A percentile compares a stretch with the other conserved stretches of the same genome.
Conservation (phyloP, 352 stramenopile species). For the Globisporangium takayamanum region DNA sequence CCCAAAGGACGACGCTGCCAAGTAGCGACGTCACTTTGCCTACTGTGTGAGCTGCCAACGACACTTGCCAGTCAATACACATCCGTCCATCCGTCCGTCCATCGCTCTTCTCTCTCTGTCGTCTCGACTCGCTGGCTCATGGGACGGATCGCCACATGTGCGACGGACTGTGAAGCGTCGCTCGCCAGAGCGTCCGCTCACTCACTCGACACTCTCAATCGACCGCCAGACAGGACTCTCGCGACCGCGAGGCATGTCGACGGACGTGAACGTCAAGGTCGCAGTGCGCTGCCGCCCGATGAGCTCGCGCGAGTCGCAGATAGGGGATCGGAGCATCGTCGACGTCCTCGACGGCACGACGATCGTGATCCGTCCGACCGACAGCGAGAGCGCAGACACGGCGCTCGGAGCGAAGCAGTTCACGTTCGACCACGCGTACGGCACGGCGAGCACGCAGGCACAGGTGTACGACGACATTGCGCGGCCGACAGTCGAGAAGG, state of each 20-base stretch:
- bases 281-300: conserved; percentile 86
- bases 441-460: conserved; percentile 57
- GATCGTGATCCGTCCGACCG: conserved; percentile 33
- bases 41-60: not conserved
- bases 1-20: conserved; percentile 12
- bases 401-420: conserved; percentile 46
- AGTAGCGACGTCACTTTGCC: not conserved
- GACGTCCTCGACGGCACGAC: conserved; percentile 51
- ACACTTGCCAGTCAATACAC: not conserved
- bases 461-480: conserved; percentile 81
- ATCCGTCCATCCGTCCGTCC: not conserved
- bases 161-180: not conserved
- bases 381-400: conserved; percentile 2
- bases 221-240: not conserved
- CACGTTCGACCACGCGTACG: conserved; percentile 84
- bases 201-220: not conserved
- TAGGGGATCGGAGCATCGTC: conserved; percentile 45
- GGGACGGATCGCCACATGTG: not conserved
- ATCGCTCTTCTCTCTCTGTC: not conserved
- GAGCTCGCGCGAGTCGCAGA: conserved; percentile 68
- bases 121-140: not conserved
- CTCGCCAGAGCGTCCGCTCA: not conserved
- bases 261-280: conserved; percentile 87
- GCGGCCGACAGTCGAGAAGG: conserved; percentile 68
- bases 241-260: conserved; percentile 27